Evolutionary conservation across 2,329 filamentous ascomycete species (phyloP), one percentile per base, ranked within the genome.

Genomic region (Talaromyces sp.): DNA sequence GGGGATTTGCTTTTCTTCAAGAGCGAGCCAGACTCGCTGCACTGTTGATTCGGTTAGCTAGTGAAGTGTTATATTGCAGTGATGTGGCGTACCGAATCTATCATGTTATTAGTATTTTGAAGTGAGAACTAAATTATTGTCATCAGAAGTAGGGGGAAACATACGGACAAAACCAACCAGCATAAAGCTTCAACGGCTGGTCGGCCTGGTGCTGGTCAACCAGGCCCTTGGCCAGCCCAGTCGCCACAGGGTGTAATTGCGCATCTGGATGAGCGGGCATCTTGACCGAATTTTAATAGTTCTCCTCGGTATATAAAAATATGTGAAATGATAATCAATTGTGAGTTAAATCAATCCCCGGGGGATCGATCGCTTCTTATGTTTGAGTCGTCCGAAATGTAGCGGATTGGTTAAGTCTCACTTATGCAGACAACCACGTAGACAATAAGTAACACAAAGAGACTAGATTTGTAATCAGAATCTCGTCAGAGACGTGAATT

Each of bases 1-100:
- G 17, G 84, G 83, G 31, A 91, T 88, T 2, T 80, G 75, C 72
- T 93, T 92, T 71, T 92, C 89, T 68, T 86, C 82, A 11, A 93
- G 81, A 1, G 87, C 84, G 63, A 91, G 86, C 87, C 89, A 91
- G 14, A 82, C 81, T 19, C 89, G 82, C 76, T 92, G 89, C 4
- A 91, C 75, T 76, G 59, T 21, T 31, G 26, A 29, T 24, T 31
- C 14, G 49, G 35, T 41, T 31, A 31, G 55, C 32, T n/a, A 14
- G 35, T 17, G n/a, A 1, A 7, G 1, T n/a, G 35, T 8, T 17
- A 35, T 24, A 19, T 53, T 17, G 17, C 51, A 21, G 43, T 24
- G 24, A 24, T 13, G 1, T 24, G 4, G 58, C 64, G 57, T 63
- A 74, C 70, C 74, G 55, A 77, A 77, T 41, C 74, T 74, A 58